Percentiles rank a stretch among this genome's conserved stretches.
These are phyloP conservation scores for Populus deltoides DNA, from an alignment of 345 rosid species.

Conservation along the genomic window DNA sequence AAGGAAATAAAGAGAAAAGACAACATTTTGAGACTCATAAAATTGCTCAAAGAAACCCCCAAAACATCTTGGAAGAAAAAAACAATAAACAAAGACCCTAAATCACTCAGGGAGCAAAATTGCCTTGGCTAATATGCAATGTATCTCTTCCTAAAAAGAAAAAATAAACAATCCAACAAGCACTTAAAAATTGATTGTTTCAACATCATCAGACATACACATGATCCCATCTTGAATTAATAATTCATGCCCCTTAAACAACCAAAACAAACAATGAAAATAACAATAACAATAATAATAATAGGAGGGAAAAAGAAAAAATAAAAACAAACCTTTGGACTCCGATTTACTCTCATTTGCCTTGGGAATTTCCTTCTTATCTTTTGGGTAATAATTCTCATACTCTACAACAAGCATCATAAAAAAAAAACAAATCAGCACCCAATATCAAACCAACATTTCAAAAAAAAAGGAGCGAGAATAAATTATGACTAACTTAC, in stretches of 20 bases:
- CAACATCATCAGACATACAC: background rate
- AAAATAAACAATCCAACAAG: background rate
- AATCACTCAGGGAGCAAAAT: too few species aligned
- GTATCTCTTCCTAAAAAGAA: background rate
- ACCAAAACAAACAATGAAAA: too few species aligned
- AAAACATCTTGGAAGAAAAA: background rate
- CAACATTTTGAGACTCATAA: too few species aligned
- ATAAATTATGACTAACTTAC: constrained; percentile 18
- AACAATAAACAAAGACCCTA: background rate
- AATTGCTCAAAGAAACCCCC: too few species aligned
- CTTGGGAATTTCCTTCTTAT: constrained; percentile 39
- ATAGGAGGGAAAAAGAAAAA: background rate
- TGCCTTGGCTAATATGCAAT: background rate
- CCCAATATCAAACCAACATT: background rate
- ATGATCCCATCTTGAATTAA: background rate
- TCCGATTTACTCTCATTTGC: constrained; percentile 27
- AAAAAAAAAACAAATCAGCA: background rate
- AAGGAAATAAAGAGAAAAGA: too few species aligned
- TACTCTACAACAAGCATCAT: constrained; percentile 25
- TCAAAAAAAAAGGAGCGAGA: background rate
- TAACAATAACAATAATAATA: too few species aligned
- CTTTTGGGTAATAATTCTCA: constrained; percentile 43
- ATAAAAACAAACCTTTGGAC: constrained; percentile 27
- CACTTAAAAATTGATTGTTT: background rate
- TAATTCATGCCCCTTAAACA: background rate